phyloP scores from a whole-genome alignment of 495 filamentous ascomycete genomes.

The Penicillium crystallinum region DNA sequence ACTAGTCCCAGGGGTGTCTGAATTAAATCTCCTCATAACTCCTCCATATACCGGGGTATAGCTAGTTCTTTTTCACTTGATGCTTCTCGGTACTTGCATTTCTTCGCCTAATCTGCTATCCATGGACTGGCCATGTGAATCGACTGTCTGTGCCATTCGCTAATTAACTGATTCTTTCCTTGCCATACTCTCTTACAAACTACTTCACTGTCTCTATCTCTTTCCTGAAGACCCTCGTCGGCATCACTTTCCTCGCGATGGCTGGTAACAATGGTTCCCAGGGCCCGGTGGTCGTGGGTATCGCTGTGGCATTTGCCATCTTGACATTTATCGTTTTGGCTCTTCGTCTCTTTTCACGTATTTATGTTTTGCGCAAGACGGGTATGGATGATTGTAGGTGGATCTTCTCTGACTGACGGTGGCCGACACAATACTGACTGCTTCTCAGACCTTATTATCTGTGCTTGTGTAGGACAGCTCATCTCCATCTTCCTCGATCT shows the following conservation, averaged over 20 bases:
- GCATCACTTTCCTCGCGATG: conserved; percentile 3
- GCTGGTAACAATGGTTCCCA: conserved; percentile 22
- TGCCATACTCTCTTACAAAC: not conserved
- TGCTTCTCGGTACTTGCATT: conserved; percentile 1
- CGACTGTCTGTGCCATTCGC: not conserved
- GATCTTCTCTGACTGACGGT: not conserved
- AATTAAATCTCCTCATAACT: conserved; percentile 2
- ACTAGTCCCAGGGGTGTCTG: not conserved
- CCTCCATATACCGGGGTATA: not conserved
- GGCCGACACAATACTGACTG: not conserved
- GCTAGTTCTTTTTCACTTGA: not conserved
- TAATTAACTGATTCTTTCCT: not conserved
- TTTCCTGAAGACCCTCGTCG: not conserved
- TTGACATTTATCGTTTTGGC: conserved; percentile 32
- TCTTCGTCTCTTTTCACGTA: conserved; percentile 33
- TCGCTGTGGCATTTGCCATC: conserved; percentile 32
- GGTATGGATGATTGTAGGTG: conserved; percentile 36
- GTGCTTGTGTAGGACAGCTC: conserved; percentile 29
- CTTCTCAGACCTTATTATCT: conserved; percentile 30
- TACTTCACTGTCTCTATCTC: not conserved
- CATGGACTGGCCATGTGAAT: not conserved
- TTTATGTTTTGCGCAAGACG: conserved; percentile 31
- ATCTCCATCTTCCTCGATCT: not conserved
- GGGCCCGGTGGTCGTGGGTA: conserved; percentile 25
- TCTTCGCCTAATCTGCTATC: not conserved